Percentiles rank a stretch among this genome's conserved stretches.
Conservation (phyloP, 495 filamentous ascomycete genomes). For the Daldinia grandis region DNA sequence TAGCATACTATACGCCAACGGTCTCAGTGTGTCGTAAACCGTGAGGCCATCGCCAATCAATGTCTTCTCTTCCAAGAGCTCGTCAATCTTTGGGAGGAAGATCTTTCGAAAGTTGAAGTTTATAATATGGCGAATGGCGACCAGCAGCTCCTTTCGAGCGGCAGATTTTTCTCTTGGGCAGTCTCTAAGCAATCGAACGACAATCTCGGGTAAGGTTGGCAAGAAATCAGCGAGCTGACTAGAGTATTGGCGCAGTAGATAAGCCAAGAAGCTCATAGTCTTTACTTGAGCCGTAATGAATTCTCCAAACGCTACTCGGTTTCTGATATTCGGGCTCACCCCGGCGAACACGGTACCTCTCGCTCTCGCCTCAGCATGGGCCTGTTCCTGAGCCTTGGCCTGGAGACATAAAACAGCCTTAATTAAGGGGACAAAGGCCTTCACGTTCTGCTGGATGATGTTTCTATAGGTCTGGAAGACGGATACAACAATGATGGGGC, state of each 20-base stretch:
- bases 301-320: slow-evolving; percentile 93
- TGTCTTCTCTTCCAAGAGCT: slow-evolving; percentile 90
- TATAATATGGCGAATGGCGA: slow-evolving; percentile 97
- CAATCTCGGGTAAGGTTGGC: slow-evolving; percentile 84
- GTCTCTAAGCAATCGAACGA: slow-evolving; percentile 90
- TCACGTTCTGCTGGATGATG: slow-evolving; percentile 84
- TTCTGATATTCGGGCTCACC: slow-evolving; percentile 92
- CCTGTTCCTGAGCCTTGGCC: slow-evolving; percentile 92
- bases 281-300: slow-evolving; percentile 98
- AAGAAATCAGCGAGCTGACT: slow-evolving; percentile 90
- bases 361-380: slow-evolving; percentile 81
- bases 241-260: slow-evolving; percentile 87
- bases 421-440: slow-evolving; percentile 90
- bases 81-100: slow-evolving; percentile 93
- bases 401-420: slow-evolving; percentile 89
- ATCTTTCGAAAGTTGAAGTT: slow-evolving; percentile 99
- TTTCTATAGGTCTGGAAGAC: slow-evolving; percentile 91
- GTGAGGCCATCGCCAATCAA: slow-evolving; percentile 95
- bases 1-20: slow-evolving; percentile 97
- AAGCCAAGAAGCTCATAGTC: slow-evolving; percentile 98
- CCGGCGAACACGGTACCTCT: slow-evolving; percentile 86
- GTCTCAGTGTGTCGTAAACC: slow-evolving; percentile 95
- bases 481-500: slow-evolving; percentile 98
- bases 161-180: slow-evolving; percentile 93
- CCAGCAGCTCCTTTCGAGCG: slow-evolving; percentile 91